Evolutionary conservation across 208 protist genomes (phyloP).

Genomic region (Tritrichomonas foetus): DNA sequence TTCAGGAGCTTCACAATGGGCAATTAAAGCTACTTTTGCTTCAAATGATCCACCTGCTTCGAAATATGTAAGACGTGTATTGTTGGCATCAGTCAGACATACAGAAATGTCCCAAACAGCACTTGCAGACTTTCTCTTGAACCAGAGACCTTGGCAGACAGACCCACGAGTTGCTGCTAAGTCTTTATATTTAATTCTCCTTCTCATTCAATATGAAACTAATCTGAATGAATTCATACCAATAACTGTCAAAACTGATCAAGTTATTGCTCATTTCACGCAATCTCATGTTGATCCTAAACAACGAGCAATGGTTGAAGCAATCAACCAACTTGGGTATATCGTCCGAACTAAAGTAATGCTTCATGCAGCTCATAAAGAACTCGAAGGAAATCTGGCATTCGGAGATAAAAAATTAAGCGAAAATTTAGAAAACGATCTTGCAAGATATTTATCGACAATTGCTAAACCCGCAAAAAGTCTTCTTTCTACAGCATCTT

Average conservation of each 20-base stretch:
- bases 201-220: background rate
- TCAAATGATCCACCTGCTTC: constrained; percentile 13
- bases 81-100: background rate
- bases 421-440: background rate
- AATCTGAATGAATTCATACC: background rate
- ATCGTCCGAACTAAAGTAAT: background rate
- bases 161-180: constrained; percentile 23
- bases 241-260: constrained; percentile 8
- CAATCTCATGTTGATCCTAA: background rate
- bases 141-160: background rate
- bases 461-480: background rate
- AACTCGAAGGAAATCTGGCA: background rate
- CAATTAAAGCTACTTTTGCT: background rate
- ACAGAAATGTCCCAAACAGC: background rate
- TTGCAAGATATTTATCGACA: background rate
- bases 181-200: background rate
- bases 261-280: background rate
- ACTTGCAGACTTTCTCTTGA: background rate
- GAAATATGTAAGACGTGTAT: background rate
- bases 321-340: background rate
- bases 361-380: background rate
- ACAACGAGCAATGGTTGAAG: no score
- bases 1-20: background rate
- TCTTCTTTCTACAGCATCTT: background rate
- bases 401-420: background rate